Conservation (phyloP, 164 flowering plant species). For the Magnolia sinica region DNA sequence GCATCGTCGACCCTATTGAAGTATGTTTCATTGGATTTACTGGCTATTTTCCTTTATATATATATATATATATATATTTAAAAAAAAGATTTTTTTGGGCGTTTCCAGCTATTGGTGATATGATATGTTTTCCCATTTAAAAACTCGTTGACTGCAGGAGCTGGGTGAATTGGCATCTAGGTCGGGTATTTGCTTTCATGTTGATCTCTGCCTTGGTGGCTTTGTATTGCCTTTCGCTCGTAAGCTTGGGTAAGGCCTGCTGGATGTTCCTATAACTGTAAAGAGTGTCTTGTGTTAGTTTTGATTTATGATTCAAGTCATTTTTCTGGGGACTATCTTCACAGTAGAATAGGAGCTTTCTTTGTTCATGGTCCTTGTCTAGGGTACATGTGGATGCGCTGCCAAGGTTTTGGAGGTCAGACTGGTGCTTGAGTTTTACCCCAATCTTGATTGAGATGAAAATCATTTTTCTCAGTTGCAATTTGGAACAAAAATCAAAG, state of each 20-base stretch:
- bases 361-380: background rate
- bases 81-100: background rate
- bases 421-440: no score
- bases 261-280: background rate
- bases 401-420: background rate
- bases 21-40: constrained; percentile 31
- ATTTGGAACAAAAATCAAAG: background rate
- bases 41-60: background rate
- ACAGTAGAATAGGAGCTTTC: background rate
- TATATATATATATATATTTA: no score
- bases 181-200: constrained; percentile 83
- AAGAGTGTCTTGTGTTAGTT: background rate
- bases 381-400: background rate
- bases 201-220: constrained; percentile 98
- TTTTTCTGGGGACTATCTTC: background rate
- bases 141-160: constrained; percentile 41
- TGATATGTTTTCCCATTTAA: constrained; percentile 4
- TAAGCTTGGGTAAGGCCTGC: constrained; percentile 72
- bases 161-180: constrained; percentile 81
- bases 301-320: background rate
- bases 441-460: no score
- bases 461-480: background rate
- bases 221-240: constrained; percentile 96
- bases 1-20: constrained; percentile 93
- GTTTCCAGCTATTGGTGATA: background rate